Conservation (phyloP, 805 yeast species). For the Starmera quercuum region DNA sequence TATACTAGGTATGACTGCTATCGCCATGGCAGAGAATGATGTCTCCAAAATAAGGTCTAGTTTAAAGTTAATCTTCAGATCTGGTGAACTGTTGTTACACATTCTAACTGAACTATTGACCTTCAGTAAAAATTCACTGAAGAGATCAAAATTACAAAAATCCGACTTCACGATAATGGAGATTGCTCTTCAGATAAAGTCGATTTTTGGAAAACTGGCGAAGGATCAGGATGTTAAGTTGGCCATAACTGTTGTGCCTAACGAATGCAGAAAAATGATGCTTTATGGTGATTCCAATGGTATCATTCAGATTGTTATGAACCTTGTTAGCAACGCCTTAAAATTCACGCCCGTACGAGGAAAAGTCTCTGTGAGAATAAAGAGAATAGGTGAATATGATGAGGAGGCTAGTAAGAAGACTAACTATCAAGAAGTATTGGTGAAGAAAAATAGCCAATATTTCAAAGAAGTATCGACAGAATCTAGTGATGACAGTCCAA, state of each 20-base stretch:
- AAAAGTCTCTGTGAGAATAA: constrained; percentile 56
- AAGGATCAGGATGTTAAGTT: constrained; percentile 68
- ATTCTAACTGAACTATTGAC: constrained; percentile 86
- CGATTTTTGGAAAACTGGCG: constrained; percentile 79
- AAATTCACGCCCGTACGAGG: constrained; percentile 93
- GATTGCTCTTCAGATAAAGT: constrained; percentile 74
- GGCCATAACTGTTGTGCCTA: constrained; percentile 56
- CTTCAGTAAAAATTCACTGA: constrained; percentile 85
- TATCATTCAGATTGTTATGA: constrained; percentile 87
- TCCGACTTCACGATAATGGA: constrained; percentile 75
- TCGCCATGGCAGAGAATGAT: constrained; percentile 84
- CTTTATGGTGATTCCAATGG: constrained; percentile 85
- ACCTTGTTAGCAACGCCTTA: constrained; percentile 80
- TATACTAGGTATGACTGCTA: constrained; percentile 90
- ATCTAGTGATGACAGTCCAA: not conserved
- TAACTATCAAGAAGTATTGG: constrained; percentile 38
- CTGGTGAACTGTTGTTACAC: constrained; percentile 86
- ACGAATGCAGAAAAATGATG: constrained; percentile 50
- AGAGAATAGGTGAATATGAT: constrained; percentile 67
- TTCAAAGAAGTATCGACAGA: not conserved
- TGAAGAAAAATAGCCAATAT: constrained; percentile 18
- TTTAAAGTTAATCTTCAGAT: constrained; percentile 74
- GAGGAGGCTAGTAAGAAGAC: constrained; percentile 33
- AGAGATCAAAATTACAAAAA: constrained; percentile 75
- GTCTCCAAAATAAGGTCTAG: constrained; percentile 61